Conservation (phyloP, 495 filamentous ascomycete species). For the Talaromyces proteolyticus region DNA sequence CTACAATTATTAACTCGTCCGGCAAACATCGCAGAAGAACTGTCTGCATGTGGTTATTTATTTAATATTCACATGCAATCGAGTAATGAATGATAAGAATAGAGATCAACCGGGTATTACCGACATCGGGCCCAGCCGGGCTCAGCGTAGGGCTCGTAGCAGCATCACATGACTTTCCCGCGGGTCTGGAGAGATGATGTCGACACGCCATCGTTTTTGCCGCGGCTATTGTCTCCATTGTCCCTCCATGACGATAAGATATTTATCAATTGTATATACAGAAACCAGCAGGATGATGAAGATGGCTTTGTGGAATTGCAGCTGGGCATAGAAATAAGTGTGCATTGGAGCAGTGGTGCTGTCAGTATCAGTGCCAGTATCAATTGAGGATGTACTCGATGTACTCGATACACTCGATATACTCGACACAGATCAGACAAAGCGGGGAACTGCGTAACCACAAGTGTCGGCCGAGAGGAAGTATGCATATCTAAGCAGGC, state of each 20-base stretch:
- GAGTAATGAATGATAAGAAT: not conserved
- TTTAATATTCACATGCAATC: slow-evolving; percentile 2
- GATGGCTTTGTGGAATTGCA: no score
- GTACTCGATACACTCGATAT: not conserved
- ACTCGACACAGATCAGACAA: not conserved
- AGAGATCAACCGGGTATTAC: not conserved
- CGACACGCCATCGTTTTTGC: not conserved
- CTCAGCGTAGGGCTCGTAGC: not conserved
- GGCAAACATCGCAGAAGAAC: not conserved
- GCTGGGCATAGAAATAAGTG: no score
- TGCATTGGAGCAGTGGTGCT: no score
- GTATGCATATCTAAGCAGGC: no score
- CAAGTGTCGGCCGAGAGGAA: not conserved
- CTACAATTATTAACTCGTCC: not conserved
- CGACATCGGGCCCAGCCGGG: not conserved
- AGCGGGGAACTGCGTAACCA: not conserved
- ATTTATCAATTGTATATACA: no score
- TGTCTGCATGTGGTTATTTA: not conserved
- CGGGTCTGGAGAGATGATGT: not conserved
- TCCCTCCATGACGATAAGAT: not conserved
- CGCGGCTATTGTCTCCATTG: not conserved
- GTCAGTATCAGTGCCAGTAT: no score
- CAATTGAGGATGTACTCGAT: no score
- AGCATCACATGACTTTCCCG: slow-evolving; percentile 8
- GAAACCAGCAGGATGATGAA: no score